Percentiles rank a stretch among this genome's conserved stretches.
Evolutionary conservation across 2,329 filamentous ascomycete genomes (phyloP).

Genomic region (Ophiostoma pallidulum): DNA sequence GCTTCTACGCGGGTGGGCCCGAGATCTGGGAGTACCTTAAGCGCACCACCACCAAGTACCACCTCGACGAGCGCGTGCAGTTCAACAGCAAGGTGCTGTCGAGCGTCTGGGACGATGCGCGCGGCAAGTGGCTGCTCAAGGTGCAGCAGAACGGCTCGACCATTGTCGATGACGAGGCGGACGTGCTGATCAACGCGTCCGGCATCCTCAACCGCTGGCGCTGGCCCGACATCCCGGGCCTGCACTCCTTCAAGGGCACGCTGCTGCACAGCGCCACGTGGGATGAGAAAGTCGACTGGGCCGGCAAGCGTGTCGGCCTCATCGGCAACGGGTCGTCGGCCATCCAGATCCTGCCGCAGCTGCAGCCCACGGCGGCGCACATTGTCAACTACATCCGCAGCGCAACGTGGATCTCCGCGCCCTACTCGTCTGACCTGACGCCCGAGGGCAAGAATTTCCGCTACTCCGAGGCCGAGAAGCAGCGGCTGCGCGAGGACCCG

Average conservation of each 20-base stretch:
- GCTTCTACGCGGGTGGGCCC: constrained; percentile 3
- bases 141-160: neutral
- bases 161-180: neutral
- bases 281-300: constrained; percentile 38
- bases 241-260: constrained; percentile 39
- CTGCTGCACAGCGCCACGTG: constrained; percentile 47
- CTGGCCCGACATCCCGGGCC: constrained; percentile 40
- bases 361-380: neutral
- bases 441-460: constrained; percentile 1
- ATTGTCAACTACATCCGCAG: constrained; percentile 24
- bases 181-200: constrained; percentile 5
- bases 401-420: constrained; percentile 23
- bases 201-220: constrained; percentile 29
- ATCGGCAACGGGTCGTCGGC: constrained; percentile 46
- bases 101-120: constrained; percentile 5
- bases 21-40: constrained; percentile 8
- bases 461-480: constrained; percentile 10
- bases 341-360: constrained; percentile 32
- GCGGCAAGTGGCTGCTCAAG: neutral
- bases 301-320: constrained; percentile 37
- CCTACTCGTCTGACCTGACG: neutral
- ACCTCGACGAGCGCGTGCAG: constrained; percentile 3
- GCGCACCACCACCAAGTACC: constrained; percentile 5
- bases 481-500: constrained; percentile 5
- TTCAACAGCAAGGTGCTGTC: constrained; percentile 2